These are phyloP conservation scores for Hirschfeldia incana DNA, from an alignment of 345 rosid species.

Conservation along the genomic window DNA sequence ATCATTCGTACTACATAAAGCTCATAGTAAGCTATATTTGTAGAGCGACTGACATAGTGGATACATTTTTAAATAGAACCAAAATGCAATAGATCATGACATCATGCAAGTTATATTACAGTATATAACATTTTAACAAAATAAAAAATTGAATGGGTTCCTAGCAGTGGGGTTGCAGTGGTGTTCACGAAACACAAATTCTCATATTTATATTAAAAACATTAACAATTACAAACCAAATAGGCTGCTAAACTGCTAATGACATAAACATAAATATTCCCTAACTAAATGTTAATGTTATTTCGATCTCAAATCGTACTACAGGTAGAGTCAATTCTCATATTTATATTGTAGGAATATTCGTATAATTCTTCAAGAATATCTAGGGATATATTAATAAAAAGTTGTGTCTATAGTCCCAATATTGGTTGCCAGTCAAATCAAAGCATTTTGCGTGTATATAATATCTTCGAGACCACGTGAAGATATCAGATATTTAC, in stretches of 20 bases:
- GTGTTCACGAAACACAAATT: background rate
- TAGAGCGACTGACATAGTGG: background rate
- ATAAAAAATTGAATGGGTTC: background rate
- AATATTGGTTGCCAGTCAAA: constrained; percentile 22
- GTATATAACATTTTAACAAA: background rate
- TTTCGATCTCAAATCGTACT: background rate
- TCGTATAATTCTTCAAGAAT: background rate
- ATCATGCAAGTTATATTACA: too few species aligned
- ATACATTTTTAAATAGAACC: background rate
- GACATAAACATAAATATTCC: background rate
- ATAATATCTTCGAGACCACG: constrained; percentile 34
- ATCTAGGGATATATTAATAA: background rate
- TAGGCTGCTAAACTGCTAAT: background rate
- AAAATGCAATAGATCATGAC: background rate
- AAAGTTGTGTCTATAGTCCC: background rate
- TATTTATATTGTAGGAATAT: background rate
- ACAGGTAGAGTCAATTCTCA: background rate
- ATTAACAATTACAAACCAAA: background rate
- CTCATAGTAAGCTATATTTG: background rate
- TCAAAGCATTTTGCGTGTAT: constrained; percentile 6
- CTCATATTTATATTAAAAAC: background rate
- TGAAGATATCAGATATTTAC: constrained; percentile 34
- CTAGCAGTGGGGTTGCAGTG: background rate
- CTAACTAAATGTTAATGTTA: background rate
- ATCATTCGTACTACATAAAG: background rate